Conservation (phyloP, 2,329 filamentous ascomycete genomes). For the Microdochium trichocladiopsis region DNA sequence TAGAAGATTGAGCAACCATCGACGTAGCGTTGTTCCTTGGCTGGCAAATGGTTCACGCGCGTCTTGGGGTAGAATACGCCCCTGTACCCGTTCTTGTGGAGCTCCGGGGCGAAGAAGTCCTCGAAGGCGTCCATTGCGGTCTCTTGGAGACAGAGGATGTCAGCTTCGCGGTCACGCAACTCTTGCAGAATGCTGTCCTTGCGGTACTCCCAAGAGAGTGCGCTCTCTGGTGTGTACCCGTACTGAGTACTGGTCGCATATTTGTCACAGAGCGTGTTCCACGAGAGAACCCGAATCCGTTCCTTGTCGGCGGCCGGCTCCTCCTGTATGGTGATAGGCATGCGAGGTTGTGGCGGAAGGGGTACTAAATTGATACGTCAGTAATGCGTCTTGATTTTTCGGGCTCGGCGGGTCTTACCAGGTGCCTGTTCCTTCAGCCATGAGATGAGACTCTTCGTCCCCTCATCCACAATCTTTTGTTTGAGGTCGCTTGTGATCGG, state of each 20-base stretch:
- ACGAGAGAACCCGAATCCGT: constrained; percentile 78
- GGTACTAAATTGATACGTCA: constrained; percentile 48
- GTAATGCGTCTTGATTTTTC: background rate
- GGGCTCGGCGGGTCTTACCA: constrained; percentile 49
- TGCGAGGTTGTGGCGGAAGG: constrained; percentile 66
- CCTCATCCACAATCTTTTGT: constrained; percentile 77
- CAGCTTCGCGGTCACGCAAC: constrained; percentile 69
- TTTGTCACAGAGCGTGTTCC: constrained; percentile 94
- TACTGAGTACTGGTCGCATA: constrained; percentile 82
- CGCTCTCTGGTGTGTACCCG: constrained; percentile 79
- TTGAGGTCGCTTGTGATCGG: constrained; percentile 71
- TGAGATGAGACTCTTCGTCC: constrained; percentile 78
- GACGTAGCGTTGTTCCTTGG: constrained; percentile 81
- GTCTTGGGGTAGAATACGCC: constrained; percentile 90
- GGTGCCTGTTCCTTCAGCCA: constrained; percentile 78
- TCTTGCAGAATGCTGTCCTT: constrained; percentile 78
- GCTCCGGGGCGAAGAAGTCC: constrained; percentile 79
- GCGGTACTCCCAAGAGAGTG: constrained; percentile 81
- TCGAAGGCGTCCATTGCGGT: constrained; percentile 89
- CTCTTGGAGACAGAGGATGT: constrained; percentile 90
- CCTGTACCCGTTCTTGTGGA: constrained; percentile 85
- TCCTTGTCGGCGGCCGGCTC: constrained; percentile 54
- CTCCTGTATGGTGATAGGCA: constrained; percentile 71
- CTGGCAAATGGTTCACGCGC: constrained; percentile 83
- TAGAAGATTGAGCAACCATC: constrained; percentile 97